A percentile compares a stretch with the other conserved stretches of the same genome.
Evolutionary conservation across 2,329 filamentous ascomycete species (phyloP).

Genomic region (Clonostachys rosea): DNA sequence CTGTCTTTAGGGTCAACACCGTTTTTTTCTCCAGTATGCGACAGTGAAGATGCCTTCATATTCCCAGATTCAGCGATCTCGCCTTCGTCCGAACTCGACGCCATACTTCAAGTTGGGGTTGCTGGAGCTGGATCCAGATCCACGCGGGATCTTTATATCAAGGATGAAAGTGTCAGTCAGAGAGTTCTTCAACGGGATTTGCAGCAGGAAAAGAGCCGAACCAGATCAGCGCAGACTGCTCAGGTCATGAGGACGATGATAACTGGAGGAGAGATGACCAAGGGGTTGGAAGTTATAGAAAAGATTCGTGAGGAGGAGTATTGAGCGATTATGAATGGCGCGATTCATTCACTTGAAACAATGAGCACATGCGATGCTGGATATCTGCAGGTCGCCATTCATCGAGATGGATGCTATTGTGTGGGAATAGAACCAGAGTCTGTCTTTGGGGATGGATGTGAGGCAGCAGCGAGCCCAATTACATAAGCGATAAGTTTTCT

Average conservation of each 20-base stretch:
- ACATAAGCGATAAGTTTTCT: background rate
- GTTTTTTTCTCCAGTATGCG: constrained; percentile 64
- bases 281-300: too few species aligned
- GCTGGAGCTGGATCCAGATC: constrained; percentile 4
- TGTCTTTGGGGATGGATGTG: background rate
- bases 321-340: background rate
- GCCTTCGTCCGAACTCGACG: constrained; percentile 74
- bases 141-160: constrained; percentile 12
- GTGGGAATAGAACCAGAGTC: too few species aligned
- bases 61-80: constrained; percentile 67
- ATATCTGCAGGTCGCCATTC: background rate
- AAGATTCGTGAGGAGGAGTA: background rate
- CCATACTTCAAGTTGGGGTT: constrained; percentile 17
- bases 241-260: constrained; percentile 13
- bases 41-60: constrained; percentile 84
- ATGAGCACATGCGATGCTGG: background rate
- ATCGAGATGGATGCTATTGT: background rate
- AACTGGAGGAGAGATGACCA: background rate
- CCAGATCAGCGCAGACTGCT: constrained; percentile 33
- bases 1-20: constrained; percentile 92
- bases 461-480: too few species aligned
- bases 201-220: constrained; percentile 33
- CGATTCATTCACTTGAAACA: background rate
- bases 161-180: constrained; percentile 26
- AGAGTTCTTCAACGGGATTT: constrained; percentile 15